Conservation (phyloP, 345 rosid genomes). For the Schrenkiella parvula region DNA sequence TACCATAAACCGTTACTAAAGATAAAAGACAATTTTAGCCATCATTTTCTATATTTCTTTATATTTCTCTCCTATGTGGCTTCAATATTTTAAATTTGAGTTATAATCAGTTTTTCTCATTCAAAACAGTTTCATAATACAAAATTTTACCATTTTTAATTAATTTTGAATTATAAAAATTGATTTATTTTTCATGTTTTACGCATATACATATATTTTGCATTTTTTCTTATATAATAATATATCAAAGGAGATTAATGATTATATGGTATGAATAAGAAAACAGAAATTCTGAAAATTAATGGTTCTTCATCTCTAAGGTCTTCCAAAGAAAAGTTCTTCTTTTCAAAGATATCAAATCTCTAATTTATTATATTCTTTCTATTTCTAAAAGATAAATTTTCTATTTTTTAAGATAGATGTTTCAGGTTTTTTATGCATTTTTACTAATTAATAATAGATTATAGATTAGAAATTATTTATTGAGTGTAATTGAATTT, state of each 20-base stretch:
- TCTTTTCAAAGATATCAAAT: not conserved
- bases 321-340: not conserved
- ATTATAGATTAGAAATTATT: too few relatives aligned
- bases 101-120: not conserved
- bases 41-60: not conserved
- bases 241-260: not conserved
- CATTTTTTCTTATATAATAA: not conserved
- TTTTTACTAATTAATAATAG: too few relatives aligned
- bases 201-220: not conserved
- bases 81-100: not conserved
- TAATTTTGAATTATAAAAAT: too few relatives aligned
- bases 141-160: too few relatives aligned
- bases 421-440: too few relatives aligned
- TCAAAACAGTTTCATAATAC: too few relatives aligned
- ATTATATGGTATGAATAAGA: not conserved
- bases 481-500: too few relatives aligned
- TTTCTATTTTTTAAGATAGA: too few relatives aligned
- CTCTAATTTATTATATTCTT: not conserved
- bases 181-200: too few relatives aligned
- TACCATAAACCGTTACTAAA: not conserved
- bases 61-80: not conserved
- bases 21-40: not conserved
- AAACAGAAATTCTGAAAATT: not conserved
- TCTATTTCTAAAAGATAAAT: too few relatives aligned
- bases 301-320: not conserved